Evolutionary conservation across 306 rosid species (phyloP).

Genomic region (Pterocarpus santalinus): DNA sequence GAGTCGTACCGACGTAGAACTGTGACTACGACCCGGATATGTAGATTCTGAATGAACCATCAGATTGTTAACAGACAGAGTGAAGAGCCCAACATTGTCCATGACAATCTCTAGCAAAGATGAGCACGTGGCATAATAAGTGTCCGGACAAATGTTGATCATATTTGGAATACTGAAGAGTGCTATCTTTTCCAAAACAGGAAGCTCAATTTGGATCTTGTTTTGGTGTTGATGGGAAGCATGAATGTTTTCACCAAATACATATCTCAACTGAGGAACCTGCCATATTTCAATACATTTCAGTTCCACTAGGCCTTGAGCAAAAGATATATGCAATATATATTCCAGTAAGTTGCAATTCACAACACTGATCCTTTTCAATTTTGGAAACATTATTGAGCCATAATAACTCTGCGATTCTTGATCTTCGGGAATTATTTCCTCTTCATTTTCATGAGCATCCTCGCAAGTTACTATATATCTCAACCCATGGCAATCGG

Average conservation of each 20-base stretch:
- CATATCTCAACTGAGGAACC: neutral
- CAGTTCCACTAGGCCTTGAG: neutral
- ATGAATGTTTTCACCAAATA: slow-evolving; percentile 19
- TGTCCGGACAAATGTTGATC: slow-evolving; percentile 1
- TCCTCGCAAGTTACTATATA: neutral
- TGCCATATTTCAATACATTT: neutral
- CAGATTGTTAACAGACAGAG: neutral
- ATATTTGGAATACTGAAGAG: neutral
- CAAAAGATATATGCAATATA: slow-evolving; percentile 21
- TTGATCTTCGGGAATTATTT: neutral
- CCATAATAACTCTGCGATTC: neutral
- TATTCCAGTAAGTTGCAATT: neutral
- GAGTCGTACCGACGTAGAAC: slow-evolving; percentile 21
- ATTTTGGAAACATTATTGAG: neutral
- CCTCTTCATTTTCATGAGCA: neutral
- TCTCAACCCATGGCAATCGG: neutral
- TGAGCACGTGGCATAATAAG: neutral
- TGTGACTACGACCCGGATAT: neutral
- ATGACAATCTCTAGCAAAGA: neutral
- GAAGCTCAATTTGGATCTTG: slow-evolving; percentile 29
- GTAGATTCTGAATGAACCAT: neutral
- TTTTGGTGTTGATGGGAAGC: neutral
- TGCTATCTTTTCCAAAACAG: neutral
- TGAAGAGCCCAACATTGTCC: neutral
- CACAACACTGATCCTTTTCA: neutral